A percentile compares a stretch with the other conserved stretches of the same genome.
phyloP scores from a whole-genome alignment of 306 rosid species.

The Cucurbita pepo region DNA sequence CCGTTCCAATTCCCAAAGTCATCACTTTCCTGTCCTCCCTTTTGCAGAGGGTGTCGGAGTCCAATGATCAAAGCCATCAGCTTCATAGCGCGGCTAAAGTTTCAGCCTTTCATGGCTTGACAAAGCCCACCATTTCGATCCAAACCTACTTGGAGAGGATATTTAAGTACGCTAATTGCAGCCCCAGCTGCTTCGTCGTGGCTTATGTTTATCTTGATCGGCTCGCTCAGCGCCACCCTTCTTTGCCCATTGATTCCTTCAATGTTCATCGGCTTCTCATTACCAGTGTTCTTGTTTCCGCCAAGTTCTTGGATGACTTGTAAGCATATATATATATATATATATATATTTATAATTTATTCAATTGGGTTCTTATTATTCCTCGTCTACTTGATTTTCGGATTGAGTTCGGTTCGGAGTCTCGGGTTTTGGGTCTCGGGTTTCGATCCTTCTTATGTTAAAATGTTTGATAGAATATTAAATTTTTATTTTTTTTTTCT shows the following conservation, averaged over 20 bases:
- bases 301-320: background rate
- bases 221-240: background rate
- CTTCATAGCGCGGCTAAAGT: background rate
- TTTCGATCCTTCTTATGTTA: too few relatives aligned
- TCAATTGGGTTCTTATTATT: background rate
- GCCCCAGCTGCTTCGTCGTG: background rate
- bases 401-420: too few relatives aligned
- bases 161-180: background rate
- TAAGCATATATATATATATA: too few relatives aligned
- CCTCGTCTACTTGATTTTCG: too few relatives aligned
- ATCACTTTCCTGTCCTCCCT: background rate
- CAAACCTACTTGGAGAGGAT: background rate
- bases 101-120: background rate
- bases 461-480: too few relatives aligned
- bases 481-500: too few relatives aligned
- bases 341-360: too few relatives aligned
- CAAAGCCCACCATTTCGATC: background rate
- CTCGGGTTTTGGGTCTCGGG: too few relatives aligned
- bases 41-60: background rate
- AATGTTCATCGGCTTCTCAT: slow-evolving; percentile 75
- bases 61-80: background rate
- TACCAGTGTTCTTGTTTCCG: slow-evolving; percentile 49
- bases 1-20: background rate
- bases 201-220: background rate
- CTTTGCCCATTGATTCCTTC: slow-evolving; percentile 53